A percentile compares a stretch with the other conserved stretches of the same genome.
phyloP scores from a whole-genome alignment of 176 grass and related monocot species.

The Oryza officinalis region DNA sequence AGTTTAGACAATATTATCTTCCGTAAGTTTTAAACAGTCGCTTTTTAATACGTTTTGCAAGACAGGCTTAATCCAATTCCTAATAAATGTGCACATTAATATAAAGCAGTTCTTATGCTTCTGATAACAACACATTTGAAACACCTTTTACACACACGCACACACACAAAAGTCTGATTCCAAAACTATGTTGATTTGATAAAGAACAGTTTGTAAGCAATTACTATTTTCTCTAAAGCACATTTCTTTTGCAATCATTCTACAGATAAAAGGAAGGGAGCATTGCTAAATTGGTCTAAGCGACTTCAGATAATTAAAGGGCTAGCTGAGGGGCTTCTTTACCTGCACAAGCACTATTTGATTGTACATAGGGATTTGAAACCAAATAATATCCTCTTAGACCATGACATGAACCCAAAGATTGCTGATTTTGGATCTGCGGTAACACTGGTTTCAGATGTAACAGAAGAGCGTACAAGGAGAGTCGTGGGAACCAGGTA shows the following conservation, averaged over 20 bases:
- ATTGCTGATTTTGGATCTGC: conserved; percentile 49
- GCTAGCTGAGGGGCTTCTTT: conserved; percentile 46
- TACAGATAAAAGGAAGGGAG: neutral
- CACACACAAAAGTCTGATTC: too few species aligned
- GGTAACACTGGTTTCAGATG: conserved; percentile 37
- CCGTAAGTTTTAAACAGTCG: conserved; percentile 7
- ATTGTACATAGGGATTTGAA: conserved; percentile 58
- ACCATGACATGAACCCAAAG: conserved; percentile 42
- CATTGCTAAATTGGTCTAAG: conserved; percentile 31
- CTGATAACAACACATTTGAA: neutral
- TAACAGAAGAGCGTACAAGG: conserved; percentile 26
- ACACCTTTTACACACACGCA: too few species aligned
- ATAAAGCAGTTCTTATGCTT: neutral
- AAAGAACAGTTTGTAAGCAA: neutral
- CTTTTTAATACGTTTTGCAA: neutral
- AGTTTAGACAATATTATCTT: conserved; percentile 4
- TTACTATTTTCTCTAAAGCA: neutral
- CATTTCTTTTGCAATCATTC: neutral
- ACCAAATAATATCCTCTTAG: conserved; percentile 39
- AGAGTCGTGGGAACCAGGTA: conserved; percentile 54
- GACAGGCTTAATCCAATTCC: neutral
- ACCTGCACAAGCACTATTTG: conserved; percentile 43
- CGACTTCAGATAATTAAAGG: conserved; percentile 51
- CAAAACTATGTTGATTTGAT: conserved; percentile 6
- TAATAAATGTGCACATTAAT: neutral